Base-by-base conservation (phyloP, 306 rosid species). In the Cucurbita moschata region DNA sequence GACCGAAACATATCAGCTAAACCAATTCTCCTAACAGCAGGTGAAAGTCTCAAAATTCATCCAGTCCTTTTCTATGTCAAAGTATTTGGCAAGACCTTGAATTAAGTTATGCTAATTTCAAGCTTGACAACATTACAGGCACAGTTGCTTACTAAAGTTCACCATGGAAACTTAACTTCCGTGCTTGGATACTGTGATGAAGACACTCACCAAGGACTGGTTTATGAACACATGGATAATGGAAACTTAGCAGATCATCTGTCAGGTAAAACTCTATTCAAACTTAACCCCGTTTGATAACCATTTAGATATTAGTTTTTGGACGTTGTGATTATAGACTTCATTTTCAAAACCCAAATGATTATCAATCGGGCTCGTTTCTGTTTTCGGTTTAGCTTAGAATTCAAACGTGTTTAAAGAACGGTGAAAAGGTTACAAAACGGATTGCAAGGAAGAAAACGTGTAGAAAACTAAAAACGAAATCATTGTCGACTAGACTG, bases 161-260 rank as follows among this genome's bases (percentile, higher is more conserved):
- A 86, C 58, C 90, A 88, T 40, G 82, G 61, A 63, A 86, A 88
- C 79, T 78, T 88, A 60, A 78, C 87, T 35, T 35, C 82, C 63
- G 82, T 88, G 66, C 74, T 82, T 63, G 85, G 87, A 74, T 83
- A 79, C 15, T 79, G 81, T 18, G 60, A 58, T 7, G 85, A 78
- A 40, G 80, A 74, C 61, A 51, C 74, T 63, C 62, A 72, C 42
- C 52, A 54, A 10, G 76, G 82, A 53, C 85, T 79, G 26, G 49
- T 78, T 54, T 82, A 78, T 75, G 85, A 79, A 35, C 77, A 76
- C 76, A 79, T 82, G 79, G 40, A 71, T 10, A 76, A 67, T 73
- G 86, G 83, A 73, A 69, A 83, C 79, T 70, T 77, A 23, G 77
- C 67, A 10, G 44, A 76, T 58, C 81, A 46, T 70, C 74, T 83